phyloP scores from a whole-genome alignment of 169 alveolate species.

The Besnoitia besnoiti region DNA sequence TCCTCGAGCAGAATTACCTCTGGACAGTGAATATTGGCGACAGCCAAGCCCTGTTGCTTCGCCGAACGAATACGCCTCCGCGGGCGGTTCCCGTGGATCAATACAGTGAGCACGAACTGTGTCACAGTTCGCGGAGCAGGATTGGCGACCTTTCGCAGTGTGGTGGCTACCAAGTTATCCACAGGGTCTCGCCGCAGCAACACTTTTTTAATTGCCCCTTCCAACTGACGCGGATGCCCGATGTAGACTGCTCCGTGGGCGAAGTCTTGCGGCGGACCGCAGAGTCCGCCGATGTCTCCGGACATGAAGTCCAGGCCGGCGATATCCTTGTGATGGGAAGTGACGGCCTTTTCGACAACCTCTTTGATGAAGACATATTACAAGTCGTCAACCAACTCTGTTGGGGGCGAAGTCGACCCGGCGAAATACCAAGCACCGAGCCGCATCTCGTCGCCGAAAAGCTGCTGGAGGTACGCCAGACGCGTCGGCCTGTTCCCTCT shows the following conservation, averaged over 20 bases:
- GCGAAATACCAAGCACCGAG: slow-evolving; percentile 42
- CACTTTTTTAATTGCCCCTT: slow-evolving; percentile 84
- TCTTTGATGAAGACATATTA: slow-evolving; percentile 81
- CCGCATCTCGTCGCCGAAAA: slow-evolving; percentile 62
- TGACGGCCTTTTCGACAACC: slow-evolving; percentile 86
- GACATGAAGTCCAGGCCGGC: slow-evolving; percentile 73
- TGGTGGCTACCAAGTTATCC: slow-evolving; percentile 72
- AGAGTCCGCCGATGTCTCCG: slow-evolving; percentile 74
- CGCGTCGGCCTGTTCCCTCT: neutral
- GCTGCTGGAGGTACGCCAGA: slow-evolving; percentile 50
- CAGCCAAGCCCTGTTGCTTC: slow-evolving; percentile 71
- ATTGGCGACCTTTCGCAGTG: neutral
- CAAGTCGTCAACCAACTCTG: slow-evolving; percentile 72
- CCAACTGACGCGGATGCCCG: slow-evolving; percentile 83
- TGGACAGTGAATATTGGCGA: slow-evolving; percentile 79
- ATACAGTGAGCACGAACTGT: neutral
- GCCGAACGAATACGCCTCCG: slow-evolving; percentile 67
- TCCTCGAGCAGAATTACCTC: slow-evolving; percentile 70
- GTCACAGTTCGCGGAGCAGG: slow-evolving; percentile 1
- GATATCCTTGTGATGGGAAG: slow-evolving; percentile 81
- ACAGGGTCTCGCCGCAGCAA: slow-evolving; percentile 77
- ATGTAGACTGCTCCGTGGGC: slow-evolving; percentile 71
- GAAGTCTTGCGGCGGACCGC: slow-evolving; percentile 71
- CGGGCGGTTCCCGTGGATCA: slow-evolving; percentile 12
- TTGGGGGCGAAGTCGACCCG: slow-evolving; percentile 35